Evolutionary conservation across 2,329 filamentous ascomycete species (phyloP), one percentile per base, ranked within the genome.

Genomic region (Scolecobasidium constrictum): DNA sequence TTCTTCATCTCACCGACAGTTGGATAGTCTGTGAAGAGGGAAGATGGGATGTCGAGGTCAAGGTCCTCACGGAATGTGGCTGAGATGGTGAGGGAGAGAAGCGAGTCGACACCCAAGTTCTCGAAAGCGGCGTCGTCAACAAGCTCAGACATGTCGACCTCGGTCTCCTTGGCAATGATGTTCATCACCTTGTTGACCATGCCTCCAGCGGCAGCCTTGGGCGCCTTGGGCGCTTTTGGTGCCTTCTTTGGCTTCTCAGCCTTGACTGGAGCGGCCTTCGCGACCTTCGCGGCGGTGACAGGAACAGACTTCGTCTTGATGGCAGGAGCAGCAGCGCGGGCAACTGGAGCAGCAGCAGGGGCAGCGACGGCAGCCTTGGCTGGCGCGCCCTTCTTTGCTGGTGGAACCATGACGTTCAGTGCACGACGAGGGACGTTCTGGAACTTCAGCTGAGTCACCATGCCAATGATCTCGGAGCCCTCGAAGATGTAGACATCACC

Each of bases 121-220:
- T 76, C 73, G 50, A 78, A 78, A 39, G 72, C 71, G 41, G 75
- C 67, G 42, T 75, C 71, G 42, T 78, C 73, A 11, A 75, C 69
- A 41, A 79, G 67, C 53, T 79, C 75, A 16, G 66, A 64, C 52
- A 71, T 66, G 40, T 74, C 70, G 16, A 79, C 66, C 47, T 75
- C 74, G 38, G 73, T 74, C 57, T 85, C 81, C 28, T 72, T 67
- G n/a, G 79, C 75, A 48, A 85, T 77, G 44, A 79, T 82, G 42
- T 73, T 71, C 57, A 81, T 77, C 37, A 83, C 69, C 48, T 67
- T 66, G 46, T 51, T 72, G 57, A 55, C 67, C 53, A 63, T 69
- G 62, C 28, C 73, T 53, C 54, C 68, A 35, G 53, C 64, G 49
- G 66, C 59, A 13, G 63, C 56, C 52, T 73, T 72, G n/a, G 9